A percentile compares a stretch with the other conserved stretches of the same genome.
These are phyloP conservation scores for Colletotrichum somersetense DNA, from an alignment of 2,329 filamentous ascomycete species.

Conservation along the genomic window DNA sequence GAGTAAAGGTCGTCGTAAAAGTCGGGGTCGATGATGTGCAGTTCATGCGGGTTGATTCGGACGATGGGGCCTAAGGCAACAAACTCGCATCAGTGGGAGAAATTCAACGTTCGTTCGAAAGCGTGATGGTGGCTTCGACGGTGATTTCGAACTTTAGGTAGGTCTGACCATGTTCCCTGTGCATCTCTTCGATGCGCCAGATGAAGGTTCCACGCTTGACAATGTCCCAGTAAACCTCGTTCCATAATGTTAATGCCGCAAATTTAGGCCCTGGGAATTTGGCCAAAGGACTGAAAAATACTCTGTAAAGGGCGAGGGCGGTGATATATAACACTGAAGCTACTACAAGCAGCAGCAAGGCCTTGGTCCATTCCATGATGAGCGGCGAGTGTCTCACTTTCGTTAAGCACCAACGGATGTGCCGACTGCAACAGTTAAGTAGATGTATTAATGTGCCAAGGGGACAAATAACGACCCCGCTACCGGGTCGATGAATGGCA, in stretches of 20 bases:
- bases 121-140: neutral
- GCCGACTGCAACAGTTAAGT: neutral
- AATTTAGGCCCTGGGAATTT: constrained; percentile 47
- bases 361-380: constrained; percentile 4
- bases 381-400: neutral
- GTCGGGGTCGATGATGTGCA: constrained; percentile 49
- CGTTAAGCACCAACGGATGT: no score
- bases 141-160: neutral
- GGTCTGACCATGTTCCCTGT: constrained; percentile 50
- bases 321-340: neutral
- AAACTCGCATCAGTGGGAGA: neutral
- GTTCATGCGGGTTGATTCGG: constrained; percentile 49
- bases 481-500: neutral
- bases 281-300: constrained; percentile 20
- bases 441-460: neutral
- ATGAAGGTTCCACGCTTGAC: constrained; percentile 49
- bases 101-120: fast-evolving
- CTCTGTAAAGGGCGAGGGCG: neutral
- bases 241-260: constrained; percentile 49
- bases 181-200: constrained; percentile 51
- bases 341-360: constrained; percentile 41
- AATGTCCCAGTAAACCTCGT: constrained; percentile 53
- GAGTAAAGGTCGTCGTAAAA: constrained; percentile 48
- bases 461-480: neutral
- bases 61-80: constrained; percentile 47